phyloP scores from a whole-genome alignment of 352 stramenopile genomes.

The Pythium sukuiense region DNA sequence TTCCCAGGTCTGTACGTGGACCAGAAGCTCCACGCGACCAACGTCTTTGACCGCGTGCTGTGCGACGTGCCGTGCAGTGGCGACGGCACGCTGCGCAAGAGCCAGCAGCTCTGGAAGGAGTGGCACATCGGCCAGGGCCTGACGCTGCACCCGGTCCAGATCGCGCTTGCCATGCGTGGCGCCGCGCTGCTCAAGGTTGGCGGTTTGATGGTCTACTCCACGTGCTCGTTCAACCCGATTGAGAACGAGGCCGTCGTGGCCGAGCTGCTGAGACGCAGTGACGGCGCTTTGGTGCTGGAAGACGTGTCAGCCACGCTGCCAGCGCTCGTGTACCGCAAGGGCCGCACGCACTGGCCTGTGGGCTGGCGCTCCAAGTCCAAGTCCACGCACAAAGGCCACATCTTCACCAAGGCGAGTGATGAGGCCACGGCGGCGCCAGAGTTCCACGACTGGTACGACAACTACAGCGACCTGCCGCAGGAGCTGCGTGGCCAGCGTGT shows the following conservation, averaged over 20 bases:
- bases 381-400: slow-evolving; percentile 76
- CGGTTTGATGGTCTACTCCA: slow-evolving; percentile 95
- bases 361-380: slow-evolving; percentile 89
- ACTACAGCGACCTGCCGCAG: slow-evolving; percentile 53
- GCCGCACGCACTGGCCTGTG: slow-evolving; percentile 63
- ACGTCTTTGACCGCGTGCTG: slow-evolving; percentile 97
- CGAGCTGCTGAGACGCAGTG: slow-evolving; percentile 90
- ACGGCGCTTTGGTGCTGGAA: slow-evolving; percentile 88
- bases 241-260: slow-evolving; percentile 99
- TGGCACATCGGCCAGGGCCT: slow-evolving; percentile 93
- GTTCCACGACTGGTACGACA: slow-evolving; percentile 80
- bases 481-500: slow-evolving; percentile 70
- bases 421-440: slow-evolving; percentile 12
- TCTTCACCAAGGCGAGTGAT: slow-evolving; percentile 42
- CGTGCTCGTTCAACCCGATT: slow-evolving; percentile 98
- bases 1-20: slow-evolving; percentile 91
- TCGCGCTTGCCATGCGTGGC: slow-evolving; percentile 91
- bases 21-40: slow-evolving; percentile 45
- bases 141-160: slow-evolving; percentile 92
- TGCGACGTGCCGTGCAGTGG: slow-evolving; percentile 98
- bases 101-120: slow-evolving; percentile 91
- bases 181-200: slow-evolving; percentile 89
- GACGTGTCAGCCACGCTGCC: slow-evolving; percentile 74
- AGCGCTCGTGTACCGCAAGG: slow-evolving; percentile 51
- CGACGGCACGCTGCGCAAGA: slow-evolving; percentile 98